Evolutionary conservation across 805 yeast species (phyloP), one percentile per base, ranked within the genome.

Genomic region (Clavispora asparagi): DNA sequence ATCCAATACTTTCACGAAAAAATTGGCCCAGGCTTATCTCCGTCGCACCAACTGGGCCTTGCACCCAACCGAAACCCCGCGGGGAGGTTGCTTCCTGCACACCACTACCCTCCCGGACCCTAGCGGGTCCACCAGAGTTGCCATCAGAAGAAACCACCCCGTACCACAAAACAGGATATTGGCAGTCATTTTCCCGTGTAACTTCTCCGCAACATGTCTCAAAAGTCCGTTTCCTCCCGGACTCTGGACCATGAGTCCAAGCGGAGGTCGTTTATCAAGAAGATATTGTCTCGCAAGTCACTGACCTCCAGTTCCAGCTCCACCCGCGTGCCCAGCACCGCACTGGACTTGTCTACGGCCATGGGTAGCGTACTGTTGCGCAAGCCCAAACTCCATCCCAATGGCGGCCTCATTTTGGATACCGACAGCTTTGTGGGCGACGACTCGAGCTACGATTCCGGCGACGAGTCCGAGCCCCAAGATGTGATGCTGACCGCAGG

Each of bases 361-460:
- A 19, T 13, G 14, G 17, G 38, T 2, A 7, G 13, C 14, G 17
- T 16, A 2, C 35, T 4, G 6, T 2, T 6, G 8, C 17, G 35
- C 35, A 33, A 33, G 16, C 37, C 6, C 17, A 33, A 10, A 33
- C 25, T 6, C 6, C 25, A 9, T 13, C 12, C 13, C 13, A 17
- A 17, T 6, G 25, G 37, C 37, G 25, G 23, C 37, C 23, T 16
- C n/a, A 33, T 33, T n/a, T 14, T 32, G 30, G 43, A 41, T 31
- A 11, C 42, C 27, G 49, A 29, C 13, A 42, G 50, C 14, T 52
- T 36, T 42, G 48, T 60, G 11, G 65, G 60, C 45, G 58, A 55
- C 29, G 67, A 58, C 12, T 42, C 37, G 13, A 35, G 44, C n/a
- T 45, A 32, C 36, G 52, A 51, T 16, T 49, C 44, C 39, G 50